These are phyloP conservation scores for Trypanosoma grayi DNA, from an alignment of 208 protist species.

Conservation along the genomic window DNA sequence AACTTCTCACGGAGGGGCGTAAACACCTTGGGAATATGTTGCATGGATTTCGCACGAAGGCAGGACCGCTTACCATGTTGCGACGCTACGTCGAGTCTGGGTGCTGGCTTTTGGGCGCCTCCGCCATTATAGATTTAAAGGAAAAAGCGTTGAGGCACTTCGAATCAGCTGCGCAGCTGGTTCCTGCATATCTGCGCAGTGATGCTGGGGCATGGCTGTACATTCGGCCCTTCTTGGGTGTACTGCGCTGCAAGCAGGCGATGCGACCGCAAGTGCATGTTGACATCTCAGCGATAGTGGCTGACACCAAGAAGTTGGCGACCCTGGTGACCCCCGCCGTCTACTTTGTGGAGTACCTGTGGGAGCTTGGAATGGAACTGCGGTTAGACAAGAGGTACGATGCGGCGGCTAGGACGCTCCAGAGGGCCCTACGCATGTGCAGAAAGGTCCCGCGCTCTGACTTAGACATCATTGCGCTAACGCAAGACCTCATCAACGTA, in stretches of 20 bases:
- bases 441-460: constrained; percentile 30
- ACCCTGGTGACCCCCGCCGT: constrained; percentile 39
- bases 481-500: constrained; percentile 39
- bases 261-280: constrained; percentile 4
- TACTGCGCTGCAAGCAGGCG: constrained; percentile 51
- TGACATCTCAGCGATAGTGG: constrained; percentile 26
- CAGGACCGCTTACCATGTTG: constrained; percentile 16
- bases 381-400: constrained; percentile 37
- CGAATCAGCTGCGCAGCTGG: constrained; percentile 34
- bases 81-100: constrained; percentile 31
- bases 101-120: constrained; percentile 30
- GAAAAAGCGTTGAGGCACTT: constrained; percentile 52
- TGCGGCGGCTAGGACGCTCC: constrained; percentile 41
- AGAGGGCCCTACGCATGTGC: constrained; percentile 34
- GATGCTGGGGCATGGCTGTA: constrained; percentile 51
- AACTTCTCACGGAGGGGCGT: constrained; percentile 22
- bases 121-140: constrained; percentile 26
- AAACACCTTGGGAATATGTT: constrained; percentile 19
- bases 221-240: constrained; percentile 54
- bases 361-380: constrained; percentile 79
- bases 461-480: constrained; percentile 42
- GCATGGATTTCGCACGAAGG: constrained; percentile 14
- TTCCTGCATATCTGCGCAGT: constrained; percentile 37
- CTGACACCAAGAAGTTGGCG: constrained; percentile 47
- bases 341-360: constrained; percentile 71